Base-by-base conservation (phyloP, 225 moss, liverwort and hornwort species). In the Ulota crispa region DNA sequence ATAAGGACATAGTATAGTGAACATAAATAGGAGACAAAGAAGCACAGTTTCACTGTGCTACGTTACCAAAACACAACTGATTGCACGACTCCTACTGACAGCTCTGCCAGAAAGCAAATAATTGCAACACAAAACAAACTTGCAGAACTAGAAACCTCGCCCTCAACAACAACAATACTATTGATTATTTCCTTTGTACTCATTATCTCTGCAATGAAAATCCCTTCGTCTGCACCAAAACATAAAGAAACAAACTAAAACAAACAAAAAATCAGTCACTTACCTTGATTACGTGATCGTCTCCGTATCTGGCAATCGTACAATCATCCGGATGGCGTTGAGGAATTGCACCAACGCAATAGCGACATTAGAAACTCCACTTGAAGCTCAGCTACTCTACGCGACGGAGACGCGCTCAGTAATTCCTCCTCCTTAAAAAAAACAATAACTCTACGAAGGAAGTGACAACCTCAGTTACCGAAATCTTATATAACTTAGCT, bases 281-380 rank as follows among this genome's bases (percentile, higher is more conserved):
- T 83, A 87, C 87, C 87, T 80, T 80, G 36, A 77, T 19, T 36
- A 53, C 5, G 68, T 28, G 68, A 61, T 72, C 28, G 47, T 45
- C 69, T 70, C 70, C 70, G 27, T 47, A 50, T 56, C 32, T 16
- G 64, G 70, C 70, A 64, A 57, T 72, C 72, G 65, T 19, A 14
- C 10, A 42, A n/a, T 71, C 82, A 32, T 78, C 73, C 26, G 69
- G 41, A 64, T 23, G 70, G 37, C 79, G 79, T 55, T 70, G n/a
- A n/a, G n/a, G n/a, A n/a, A n/a, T n/a, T n/a, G n/a, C n/a, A n/a
- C n/a, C n/a, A n/a, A n/a, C n/a, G n/a, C n/a, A n/a, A n/a, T n/a
- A n/a, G n/a, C n/a, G 77, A 43, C 79, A 55, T 50, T 42, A 73
- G 62, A 79, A 39, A 41, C 61, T 34, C 63, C 69, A 47, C 18